Evolutionary conservation across 2,329 filamentous ascomycete genomes (phyloP).

Genomic region (Ascomycota sp.): DNA sequence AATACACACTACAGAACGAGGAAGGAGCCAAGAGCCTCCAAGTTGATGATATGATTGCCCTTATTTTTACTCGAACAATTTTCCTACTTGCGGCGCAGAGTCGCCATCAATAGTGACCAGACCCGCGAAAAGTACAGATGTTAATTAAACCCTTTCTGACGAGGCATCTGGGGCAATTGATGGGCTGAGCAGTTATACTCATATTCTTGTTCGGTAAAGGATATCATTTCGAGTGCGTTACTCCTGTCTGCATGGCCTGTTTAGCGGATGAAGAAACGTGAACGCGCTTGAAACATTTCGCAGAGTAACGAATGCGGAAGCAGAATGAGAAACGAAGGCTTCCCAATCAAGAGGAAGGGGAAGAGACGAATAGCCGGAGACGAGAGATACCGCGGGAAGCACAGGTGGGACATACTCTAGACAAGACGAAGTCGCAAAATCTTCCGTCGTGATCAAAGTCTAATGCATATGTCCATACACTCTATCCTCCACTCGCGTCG

Average conservation of each 20-base stretch:
- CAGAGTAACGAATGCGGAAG: neutral
- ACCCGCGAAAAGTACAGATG: neutral
- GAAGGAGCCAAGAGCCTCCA: too few relatives aligned
- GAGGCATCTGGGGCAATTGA: too few relatives aligned
- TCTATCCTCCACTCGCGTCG: conserved; percentile 77
- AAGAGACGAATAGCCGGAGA: neutral
- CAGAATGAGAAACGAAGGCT: neutral
- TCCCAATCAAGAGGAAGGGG: neutral
- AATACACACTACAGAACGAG: too few relatives aligned
- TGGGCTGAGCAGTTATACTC: neutral
- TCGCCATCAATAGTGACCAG: neutral
- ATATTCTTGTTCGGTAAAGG: neutral
- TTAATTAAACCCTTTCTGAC: neutral
- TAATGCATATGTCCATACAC: conserved; percentile 73
- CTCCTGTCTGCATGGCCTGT: neutral
- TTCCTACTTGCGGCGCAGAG: neutral
- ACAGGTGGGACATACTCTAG: neutral
- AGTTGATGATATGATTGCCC: too few relatives aligned
- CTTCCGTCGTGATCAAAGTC: conserved; percentile 21
- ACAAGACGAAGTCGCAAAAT: neutral
- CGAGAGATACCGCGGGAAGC: neutral
- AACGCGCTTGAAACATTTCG: neutral
- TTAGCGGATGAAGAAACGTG: neutral
- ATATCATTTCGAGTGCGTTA: neutral
- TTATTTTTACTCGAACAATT: neutral